These are phyloP conservation scores for Penicillium vulpinum DNA, from an alignment of 2,329 filamentous ascomycete genomes.

Conservation along the genomic window DNA sequence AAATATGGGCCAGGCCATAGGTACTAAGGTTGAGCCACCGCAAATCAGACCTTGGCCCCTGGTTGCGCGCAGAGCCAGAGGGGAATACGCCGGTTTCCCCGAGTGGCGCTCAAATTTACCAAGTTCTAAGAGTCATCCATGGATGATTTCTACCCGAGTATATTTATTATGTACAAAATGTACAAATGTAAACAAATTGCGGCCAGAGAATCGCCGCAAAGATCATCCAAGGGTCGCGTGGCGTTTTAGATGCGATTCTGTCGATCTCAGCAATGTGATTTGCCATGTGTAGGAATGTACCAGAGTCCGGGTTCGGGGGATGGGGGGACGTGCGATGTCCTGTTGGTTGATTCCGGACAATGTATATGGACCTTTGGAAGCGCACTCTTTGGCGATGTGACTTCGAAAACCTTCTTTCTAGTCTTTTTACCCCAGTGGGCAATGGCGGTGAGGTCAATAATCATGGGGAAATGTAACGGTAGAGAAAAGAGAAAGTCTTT, in stretches of 20 bases:
- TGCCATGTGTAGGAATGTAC: constrained; percentile 18
- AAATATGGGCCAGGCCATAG: not conserved
- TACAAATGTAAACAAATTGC: not conserved
- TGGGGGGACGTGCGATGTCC: not conserved
- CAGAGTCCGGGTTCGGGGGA: not conserved
- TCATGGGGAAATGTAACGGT: not conserved
- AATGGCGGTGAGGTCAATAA: not conserved
- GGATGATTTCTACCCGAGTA: too few species aligned
- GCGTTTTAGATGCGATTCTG: constrained; percentile 16
- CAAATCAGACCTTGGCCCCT: not conserved
- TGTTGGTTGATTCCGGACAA: constrained; percentile 22
- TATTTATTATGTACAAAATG: not conserved
- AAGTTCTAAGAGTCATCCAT: not conserved
- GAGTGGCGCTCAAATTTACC: constrained; percentile 1
- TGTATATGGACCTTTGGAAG: not conserved
- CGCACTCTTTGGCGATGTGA: constrained; percentile 14
- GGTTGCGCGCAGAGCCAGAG: not conserved
- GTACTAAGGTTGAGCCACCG: not conserved
- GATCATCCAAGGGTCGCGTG: constrained; percentile 22
- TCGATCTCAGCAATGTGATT: constrained; percentile 13
- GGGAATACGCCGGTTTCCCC: not conserved
- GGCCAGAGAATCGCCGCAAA: not conserved
- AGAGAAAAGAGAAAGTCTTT: not conserved
- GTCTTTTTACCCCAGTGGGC: constrained; percentile 11
- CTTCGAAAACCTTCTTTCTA: constrained; percentile 13